Evolutionary conservation across 208 protist species (phyloP), one percentile per base, ranked within the genome.

Genomic region (Herpetomonas samuelpessoai): DNA sequence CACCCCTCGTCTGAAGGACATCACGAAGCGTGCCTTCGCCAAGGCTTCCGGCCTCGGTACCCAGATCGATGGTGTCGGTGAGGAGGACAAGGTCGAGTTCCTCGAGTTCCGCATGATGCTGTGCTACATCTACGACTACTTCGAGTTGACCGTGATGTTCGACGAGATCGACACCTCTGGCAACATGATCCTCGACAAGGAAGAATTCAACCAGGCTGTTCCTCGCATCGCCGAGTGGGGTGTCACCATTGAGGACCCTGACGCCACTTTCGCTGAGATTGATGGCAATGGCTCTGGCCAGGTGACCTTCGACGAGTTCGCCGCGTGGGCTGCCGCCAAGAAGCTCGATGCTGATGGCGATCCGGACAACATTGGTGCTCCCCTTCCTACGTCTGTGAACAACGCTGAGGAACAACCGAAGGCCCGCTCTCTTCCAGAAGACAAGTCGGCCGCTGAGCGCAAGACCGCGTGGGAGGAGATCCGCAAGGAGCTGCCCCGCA

Each of bases 21-120:
- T 89, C 47, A 79, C 84, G 47, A 87, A 90, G 81, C 79, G 86
- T 52, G 83, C 86, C 28, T 95, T 88, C 79, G 63, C 83, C 49
- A 89, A 84, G 66, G 84, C 85, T 14, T 80, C 83, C 58, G 74
- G 58, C 35, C 49, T 79, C 58, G 81, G 75, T 19, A 82, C 39
- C 51, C 65, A 71, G 46, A 65, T 58, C 41, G 47, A 57, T 57
- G 57, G 47, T 58, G n/a, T n/a, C n/a, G n/a, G n/a, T n/a, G n/a
- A n/a, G n/a, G n/a, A n/a, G n/a, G n/a, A n/a, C n/a, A n/a, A n/a
- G 70, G 74, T 56, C 63, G 79, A 29, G n/a, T n/a, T n/a, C n/a
- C n/a, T n/a, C n/a, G n/a, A n/a, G n/a, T n/a, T n/a, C n/a, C n/a
- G n/a, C n/a, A n/a, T n/a, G n/a, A n/a, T n/a, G n/a, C n/a, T n/a